These are phyloP conservation scores for Scutellaria baicalensis DNA, from an alignment of 257 asterid species.

Conservation along the genomic window DNA sequence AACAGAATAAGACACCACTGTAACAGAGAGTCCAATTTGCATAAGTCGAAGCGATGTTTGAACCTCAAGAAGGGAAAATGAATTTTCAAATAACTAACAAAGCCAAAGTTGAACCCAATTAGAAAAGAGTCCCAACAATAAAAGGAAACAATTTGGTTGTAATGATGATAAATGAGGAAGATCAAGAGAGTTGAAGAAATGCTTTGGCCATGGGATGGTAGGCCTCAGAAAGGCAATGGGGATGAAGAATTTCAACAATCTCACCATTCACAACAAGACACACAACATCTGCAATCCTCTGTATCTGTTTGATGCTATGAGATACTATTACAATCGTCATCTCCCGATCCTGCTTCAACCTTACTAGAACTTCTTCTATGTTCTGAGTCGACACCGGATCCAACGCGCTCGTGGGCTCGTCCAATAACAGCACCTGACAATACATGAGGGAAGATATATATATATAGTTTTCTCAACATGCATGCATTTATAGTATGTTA, in stretches of 20 bases:
- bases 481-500: too few species aligned
- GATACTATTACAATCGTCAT: conserved; percentile 6
- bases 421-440: conserved; percentile 12
- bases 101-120: too few species aligned
- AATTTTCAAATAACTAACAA: too few species aligned
- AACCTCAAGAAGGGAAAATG: too few species aligned
- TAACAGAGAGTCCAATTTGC: too few species aligned
- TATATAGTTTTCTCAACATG: too few species aligned
- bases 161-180: too few species aligned
- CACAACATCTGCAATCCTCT: conserved; percentile 15
- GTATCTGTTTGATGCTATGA: conserved; percentile 12
- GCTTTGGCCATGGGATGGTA: conserved; percentile 3
- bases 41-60: too few species aligned
- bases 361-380: conserved; percentile 9
- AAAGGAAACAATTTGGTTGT: too few species aligned
- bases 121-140: too few species aligned
- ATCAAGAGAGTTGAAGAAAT: neutral
- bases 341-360: neutral
- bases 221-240: neutral
- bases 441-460: neutral
- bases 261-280: conserved; percentile 4
- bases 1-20: too few species aligned
- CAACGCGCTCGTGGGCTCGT: conserved; percentile 17
- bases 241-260: neutral
- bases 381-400: conserved; percentile 10